Conservation (phyloP, 768 basidiomycete species). For the Coprinopsis cinerea region DNA sequence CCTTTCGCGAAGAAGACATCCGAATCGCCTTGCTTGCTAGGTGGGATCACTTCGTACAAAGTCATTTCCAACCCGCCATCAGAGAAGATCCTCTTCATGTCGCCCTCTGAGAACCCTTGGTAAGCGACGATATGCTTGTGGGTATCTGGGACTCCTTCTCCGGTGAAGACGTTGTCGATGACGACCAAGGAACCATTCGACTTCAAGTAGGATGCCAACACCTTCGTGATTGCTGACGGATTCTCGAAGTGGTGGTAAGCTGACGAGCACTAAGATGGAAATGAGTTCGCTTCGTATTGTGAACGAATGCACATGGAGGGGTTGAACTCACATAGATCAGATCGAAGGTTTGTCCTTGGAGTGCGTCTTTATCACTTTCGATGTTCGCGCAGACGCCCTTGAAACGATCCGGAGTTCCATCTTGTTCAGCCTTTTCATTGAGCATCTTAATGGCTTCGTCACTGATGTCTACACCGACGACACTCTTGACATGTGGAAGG, state of each 20-base stretch:
- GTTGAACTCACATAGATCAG: constrained; percentile 49
- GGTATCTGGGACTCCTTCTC: constrained; percentile 10
- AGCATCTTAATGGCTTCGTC: constrained; percentile 56
- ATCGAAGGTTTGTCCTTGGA: constrained; percentile 52
- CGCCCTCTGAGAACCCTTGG: constrained; percentile 43
- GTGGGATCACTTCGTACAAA: constrained; percentile 29
- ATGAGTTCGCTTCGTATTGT: too few species aligned
- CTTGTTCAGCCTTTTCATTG: constrained; percentile 37
- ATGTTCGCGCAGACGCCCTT: constrained; percentile 53
- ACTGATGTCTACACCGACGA: constrained; percentile 69
- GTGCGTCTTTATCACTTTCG: constrained; percentile 35
- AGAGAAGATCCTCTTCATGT: constrained; percentile 46
- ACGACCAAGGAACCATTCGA: constrained; percentile 58
- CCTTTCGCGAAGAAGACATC: constrained; percentile 55
- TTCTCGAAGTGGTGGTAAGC: constrained; percentile 64
- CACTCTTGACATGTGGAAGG: constrained; percentile 45
- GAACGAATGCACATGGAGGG: background rate
- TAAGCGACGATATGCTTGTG: constrained; percentile 23
- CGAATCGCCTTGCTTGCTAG: constrained; percentile 29
- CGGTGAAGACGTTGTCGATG: constrained; percentile 32
- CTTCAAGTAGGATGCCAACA: constrained; percentile 52
- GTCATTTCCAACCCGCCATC: constrained; percentile 45
- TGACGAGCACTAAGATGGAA: constrained; percentile 40
- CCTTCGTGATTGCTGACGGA: constrained; percentile 44
- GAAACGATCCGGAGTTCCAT: constrained; percentile 28